Base-by-base conservation (phyloP, 2,329 filamentous ascomycete genomes). In the Aspergillus sp. region DNA sequence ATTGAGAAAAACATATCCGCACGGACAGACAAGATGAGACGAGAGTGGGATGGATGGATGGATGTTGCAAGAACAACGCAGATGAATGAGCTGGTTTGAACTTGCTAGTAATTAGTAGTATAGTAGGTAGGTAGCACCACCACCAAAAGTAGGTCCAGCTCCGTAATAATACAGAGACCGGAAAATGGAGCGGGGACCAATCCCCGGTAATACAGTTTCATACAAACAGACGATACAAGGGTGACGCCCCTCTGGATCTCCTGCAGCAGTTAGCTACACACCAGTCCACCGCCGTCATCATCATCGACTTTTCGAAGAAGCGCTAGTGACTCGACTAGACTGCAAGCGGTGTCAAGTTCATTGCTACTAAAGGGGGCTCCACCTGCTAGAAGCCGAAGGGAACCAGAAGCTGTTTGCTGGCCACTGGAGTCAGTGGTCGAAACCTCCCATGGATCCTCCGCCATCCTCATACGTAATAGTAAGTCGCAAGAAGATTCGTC, bases 311-410 rank as follows among this genome's bases (percentile, higher is more conserved):
- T 53, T 30, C 53, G 48, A 53, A 51, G 58, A 48, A 60, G 57
- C 60, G 52, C 62, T 64, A 64, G 59, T 57, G 56, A 41, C 17
- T 39, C 57, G 32, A 27, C 52, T 61, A 55, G 42, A 53, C 62
- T 61, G 59, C 55, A 63, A 63, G 55, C 62, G 57, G 62, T 57
- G 52, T 59, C 57, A 53, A 59, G 21, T 38, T 41, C 30, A 58
- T 47, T 58, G 49, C 44, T 52, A 30, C 42, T 39, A 54, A 54
- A 51, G 62, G 48, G 11, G 32, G 32, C 41, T 49, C 64, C 59
- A 65, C 61, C 47, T 30, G 15, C 47, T 50, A 50, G 30, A 50
- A 30, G n/a, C 25, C 25, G 47, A 19, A 50, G 47, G 23, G 47
- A 50, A 30, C 47, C 47, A 50, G 47, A 50, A 50, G 47, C 47